Conservation (phyloP, 192 early-diverging fungal species). For the Umbelopsis ramanniana region DNA sequence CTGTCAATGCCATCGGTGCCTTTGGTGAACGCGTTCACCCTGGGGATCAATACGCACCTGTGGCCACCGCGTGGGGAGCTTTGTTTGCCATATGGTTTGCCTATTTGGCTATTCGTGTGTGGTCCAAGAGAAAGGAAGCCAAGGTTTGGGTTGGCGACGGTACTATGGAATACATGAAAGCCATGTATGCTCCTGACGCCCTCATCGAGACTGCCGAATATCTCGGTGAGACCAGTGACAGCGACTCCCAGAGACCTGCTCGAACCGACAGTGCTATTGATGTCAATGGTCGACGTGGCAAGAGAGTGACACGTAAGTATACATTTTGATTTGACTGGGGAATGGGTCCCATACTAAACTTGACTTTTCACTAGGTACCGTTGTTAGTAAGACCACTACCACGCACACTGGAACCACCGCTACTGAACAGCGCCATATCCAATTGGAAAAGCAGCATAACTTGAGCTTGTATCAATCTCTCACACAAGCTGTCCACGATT, state of each 20-base stretch:
- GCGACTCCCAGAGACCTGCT: constrained; percentile 30
- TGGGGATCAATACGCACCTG: constrained; percentile 33
- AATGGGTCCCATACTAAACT: background rate
- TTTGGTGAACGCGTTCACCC: constrained; percentile 24
- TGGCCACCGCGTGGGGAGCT: constrained; percentile 44
- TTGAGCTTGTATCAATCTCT: constrained; percentile 21
- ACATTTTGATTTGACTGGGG: background rate
- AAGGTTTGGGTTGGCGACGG: constrained; percentile 45
- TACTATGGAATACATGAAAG: constrained; percentile 20
- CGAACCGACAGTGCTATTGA: constrained; percentile 40
- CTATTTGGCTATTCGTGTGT: constrained; percentile 42
- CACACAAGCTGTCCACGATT: constrained; percentile 30
- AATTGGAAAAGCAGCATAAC: constrained; percentile 26
- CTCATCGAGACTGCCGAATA: background rate
- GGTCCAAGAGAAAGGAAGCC: constrained; percentile 38
- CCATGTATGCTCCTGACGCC: constrained; percentile 10
- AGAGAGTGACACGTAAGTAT: background rate
- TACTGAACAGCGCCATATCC: constrained; percentile 13
- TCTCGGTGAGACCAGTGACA: constrained; percentile 24
- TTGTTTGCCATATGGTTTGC: constrained; percentile 44
- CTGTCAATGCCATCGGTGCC: background rate
- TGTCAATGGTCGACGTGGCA: constrained; percentile 22
- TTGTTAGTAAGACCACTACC: constrained; percentile 7
- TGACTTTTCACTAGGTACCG: background rate
- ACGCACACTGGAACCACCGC: constrained; percentile 4